phyloP scores from a whole-genome alignment of 2,329 filamentous ascomycete species.

The Xylaria sp. region DNA sequence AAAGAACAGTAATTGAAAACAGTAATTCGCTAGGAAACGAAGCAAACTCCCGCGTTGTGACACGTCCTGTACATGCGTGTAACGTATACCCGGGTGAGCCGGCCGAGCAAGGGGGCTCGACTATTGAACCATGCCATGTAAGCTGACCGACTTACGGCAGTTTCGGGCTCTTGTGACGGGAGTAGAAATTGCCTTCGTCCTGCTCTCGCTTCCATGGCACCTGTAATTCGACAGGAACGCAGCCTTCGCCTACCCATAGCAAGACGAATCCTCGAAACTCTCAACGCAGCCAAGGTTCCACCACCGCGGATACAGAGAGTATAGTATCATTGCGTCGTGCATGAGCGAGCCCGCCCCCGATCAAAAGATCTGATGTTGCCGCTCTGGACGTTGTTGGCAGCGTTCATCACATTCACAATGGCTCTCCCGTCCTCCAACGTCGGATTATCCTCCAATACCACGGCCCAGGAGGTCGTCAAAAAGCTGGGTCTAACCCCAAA shows the following conservation, averaged over 20 bases:
- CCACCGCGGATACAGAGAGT: background rate
- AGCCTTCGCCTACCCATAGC: background rate
- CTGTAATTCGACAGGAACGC: background rate
- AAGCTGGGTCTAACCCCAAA: constrained; percentile 57
- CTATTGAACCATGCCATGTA: background rate
- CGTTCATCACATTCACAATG: constrained; percentile 26
- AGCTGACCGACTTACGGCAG: background rate
- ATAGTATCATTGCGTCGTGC: constrained; percentile 1
- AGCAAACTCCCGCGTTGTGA: constrained; percentile 21
- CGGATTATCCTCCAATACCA: constrained; percentile 36
- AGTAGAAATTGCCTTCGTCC: constrained; percentile 1
- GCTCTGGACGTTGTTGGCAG: constrained; percentile 16
- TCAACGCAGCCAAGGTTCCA: background rate
- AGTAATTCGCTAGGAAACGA: constrained; percentile 24
- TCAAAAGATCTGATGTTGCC: constrained; percentile 21
- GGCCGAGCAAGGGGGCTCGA: constrained; percentile 8
- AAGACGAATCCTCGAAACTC: background rate
- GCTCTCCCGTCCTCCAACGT: background rate
- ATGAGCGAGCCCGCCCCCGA: background rate
- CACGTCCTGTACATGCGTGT: constrained; percentile 5
- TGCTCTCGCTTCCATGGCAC: background rate
- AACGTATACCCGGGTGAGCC: constrained; percentile 9
- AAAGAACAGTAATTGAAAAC: no score
- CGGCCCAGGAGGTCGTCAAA: constrained; percentile 57
- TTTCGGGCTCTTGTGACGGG: background rate